phyloP scores from a whole-genome alignment of 306 rosid genomes.

The Cicer bijugum region DNA sequence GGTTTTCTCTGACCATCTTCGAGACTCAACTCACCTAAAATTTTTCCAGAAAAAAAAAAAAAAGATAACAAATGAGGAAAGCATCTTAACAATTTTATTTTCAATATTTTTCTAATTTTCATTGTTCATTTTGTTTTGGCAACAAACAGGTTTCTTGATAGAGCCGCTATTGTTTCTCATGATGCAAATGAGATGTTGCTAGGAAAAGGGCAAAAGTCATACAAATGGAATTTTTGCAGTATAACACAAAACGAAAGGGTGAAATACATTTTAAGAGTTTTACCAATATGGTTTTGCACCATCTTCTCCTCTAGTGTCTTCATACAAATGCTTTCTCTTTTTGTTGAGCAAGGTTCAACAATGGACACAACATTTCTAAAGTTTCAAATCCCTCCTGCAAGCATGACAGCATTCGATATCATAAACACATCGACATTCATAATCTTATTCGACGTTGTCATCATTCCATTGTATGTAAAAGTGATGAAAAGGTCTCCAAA shows the following conservation, averaged over 20 bases:
- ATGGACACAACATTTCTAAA: constrained; percentile 54
- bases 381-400: constrained; percentile 63
- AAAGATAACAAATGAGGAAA: background rate
- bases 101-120: background rate
- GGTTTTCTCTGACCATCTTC: too few relatives aligned
- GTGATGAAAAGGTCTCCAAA: constrained; percentile 51
- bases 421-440: constrained; percentile 59
- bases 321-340: constrained; percentile 67
- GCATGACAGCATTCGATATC: constrained; percentile 67
- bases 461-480: constrained; percentile 48
- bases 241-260: constrained; percentile 65
- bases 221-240: constrained; percentile 58
- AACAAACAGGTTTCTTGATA: constrained; percentile 53
- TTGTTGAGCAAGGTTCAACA: constrained; percentile 65
- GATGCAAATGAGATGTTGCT: constrained; percentile 39
- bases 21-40: too few relatives aligned
- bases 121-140: background rate
- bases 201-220: constrained; percentile 43
- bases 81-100: background rate
- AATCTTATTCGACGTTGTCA: constrained; percentile 46
- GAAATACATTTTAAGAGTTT: constrained; percentile 54
- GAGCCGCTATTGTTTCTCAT: constrained; percentile 50
- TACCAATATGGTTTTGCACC: constrained; percentile 65
- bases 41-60: background rate
- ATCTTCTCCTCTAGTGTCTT: constrained; percentile 60